Percentiles rank a stretch among this genome's conserved stretches.
Conservation (phyloP, 2,329 filamentous ascomycete species). For the Epichloe sibirici region DNA sequence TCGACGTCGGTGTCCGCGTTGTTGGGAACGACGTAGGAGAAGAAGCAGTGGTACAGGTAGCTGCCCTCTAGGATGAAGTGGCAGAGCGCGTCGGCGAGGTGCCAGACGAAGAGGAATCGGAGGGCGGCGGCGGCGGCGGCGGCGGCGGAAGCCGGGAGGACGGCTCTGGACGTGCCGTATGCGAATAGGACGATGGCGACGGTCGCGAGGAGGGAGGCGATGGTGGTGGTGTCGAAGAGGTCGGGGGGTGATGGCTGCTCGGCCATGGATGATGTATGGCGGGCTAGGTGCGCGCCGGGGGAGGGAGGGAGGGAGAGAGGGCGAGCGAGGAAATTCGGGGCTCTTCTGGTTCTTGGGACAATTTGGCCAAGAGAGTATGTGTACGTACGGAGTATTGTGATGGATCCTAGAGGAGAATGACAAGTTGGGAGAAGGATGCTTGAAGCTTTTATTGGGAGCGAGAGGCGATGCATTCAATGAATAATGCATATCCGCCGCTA, state of each 20-base stretch:
- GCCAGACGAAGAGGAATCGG: constrained; percentile 85
- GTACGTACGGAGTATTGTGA: no score
- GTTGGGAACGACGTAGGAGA: constrained; percentile 34
- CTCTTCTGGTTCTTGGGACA: no score
- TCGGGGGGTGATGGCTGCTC: constrained; percentile 31
- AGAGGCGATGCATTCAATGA: no score
- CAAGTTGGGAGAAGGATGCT: no score
- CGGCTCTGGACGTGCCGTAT: constrained; percentile 34
- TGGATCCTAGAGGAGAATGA: no score
- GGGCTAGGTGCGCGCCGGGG: no score
- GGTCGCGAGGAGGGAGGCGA: constrained; percentile 44
- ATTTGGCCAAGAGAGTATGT: no score
- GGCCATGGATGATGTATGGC: background rate
- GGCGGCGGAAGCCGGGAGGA: constrained; percentile 37
- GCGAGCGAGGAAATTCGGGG: no score
- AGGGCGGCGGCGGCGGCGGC: constrained; percentile 34
- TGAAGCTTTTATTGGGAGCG: no score
- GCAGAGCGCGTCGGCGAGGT: constrained; percentile 82
- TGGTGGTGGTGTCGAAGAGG: constrained; percentile 47
- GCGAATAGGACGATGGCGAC: constrained; percentile 38
- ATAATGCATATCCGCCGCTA: no score
- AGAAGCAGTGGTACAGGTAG: constrained; percentile 92
- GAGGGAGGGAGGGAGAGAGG: no score
- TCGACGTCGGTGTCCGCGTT: constrained; percentile 5
- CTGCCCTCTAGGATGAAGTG: constrained; percentile 85